Evolutionary conservation across 2,329 filamentous ascomycete genomes (phyloP).

Genomic region (Zymoseptoria pseudotritici): DNA sequence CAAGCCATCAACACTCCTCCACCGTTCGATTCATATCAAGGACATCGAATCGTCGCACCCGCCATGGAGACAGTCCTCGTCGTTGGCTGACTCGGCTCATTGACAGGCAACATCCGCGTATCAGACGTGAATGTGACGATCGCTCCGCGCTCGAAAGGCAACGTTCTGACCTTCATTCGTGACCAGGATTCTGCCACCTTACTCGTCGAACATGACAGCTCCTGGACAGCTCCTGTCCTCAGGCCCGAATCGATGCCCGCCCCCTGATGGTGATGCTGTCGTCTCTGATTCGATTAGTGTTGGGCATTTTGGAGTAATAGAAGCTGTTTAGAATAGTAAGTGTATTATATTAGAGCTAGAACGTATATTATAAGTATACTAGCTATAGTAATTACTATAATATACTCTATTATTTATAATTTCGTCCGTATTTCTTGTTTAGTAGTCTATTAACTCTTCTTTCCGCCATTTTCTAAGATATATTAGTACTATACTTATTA

Average conservation of each 20-base stretch:
- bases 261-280: no score
- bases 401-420: background rate
- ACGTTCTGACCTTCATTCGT: conserved; percentile 33
- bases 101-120: conserved; percentile 17
- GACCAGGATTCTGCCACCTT: conserved; percentile 30
- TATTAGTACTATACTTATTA: no score
- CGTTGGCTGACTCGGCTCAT: conserved; percentile 30
- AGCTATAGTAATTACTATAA: background rate
- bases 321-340: background rate
- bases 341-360: background rate
- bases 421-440: background rate
- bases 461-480: background rate
- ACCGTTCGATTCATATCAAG: background rate
- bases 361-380: background rate
- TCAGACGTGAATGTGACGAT: conserved; percentile 30
- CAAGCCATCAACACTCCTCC: background rate
- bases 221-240: no score
- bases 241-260: no score
- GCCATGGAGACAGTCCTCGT: conserved; percentile 28
- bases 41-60: background rate
- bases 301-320: no score
- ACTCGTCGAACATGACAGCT: conserved; percentile 20
- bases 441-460: background rate
- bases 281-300: no score
- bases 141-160: conserved; percentile 24